phyloP scores from a whole-genome alignment of 139 green algal species.

The Eudorina sp. region DNA sequence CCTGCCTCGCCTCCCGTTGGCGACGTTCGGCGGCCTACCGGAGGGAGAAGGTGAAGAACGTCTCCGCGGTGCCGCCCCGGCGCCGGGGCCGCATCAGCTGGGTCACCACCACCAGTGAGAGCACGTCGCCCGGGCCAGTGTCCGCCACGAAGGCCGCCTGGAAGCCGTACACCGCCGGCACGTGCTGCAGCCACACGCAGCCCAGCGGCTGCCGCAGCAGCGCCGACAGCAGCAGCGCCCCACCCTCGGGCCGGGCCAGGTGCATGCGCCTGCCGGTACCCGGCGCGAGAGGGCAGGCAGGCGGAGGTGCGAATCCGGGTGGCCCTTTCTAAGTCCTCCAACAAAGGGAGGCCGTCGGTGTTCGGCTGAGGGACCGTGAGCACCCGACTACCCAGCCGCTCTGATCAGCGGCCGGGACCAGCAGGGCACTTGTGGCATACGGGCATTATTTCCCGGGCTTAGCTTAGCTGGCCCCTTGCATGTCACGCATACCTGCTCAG shows the following conservation, averaged over 20 bases:
- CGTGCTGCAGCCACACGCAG: slow-evolving; percentile 50
- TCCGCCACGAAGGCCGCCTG: slow-evolving; percentile 39
- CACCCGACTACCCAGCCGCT: background rate
- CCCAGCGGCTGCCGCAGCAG: slow-evolving; percentile 64
- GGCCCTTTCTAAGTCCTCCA: too few relatives aligned
- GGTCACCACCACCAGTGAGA: slow-evolving; percentile 43
- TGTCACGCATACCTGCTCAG: too few relatives aligned
- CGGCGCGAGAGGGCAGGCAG: background rate
- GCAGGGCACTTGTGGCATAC: too few relatives aligned
- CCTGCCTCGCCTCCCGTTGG: too few relatives aligned
- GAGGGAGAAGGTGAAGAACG: slow-evolving; percentile 14
- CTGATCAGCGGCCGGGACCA: background rate
- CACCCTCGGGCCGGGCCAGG: slow-evolving; percentile 65
- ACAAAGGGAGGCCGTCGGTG: too few relatives aligned
- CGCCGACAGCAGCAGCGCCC: slow-evolving; percentile 61
- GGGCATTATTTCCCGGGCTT: too few relatives aligned
- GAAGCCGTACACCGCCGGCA: slow-evolving; percentile 52
- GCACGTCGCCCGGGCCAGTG: slow-evolving; percentile 30
- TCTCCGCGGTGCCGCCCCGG: background rate
- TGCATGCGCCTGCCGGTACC: slow-evolving; percentile 46
- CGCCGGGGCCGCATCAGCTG: slow-evolving; percentile 55
- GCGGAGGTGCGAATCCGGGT: background rate
- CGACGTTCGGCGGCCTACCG: too few relatives aligned
- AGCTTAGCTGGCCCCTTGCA: too few relatives aligned
- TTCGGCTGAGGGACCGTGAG: too few relatives aligned